Evolutionary conservation across 768 basidiomycete species (phyloP).

Genomic region (Symmetrospora coprosmae): DNA sequence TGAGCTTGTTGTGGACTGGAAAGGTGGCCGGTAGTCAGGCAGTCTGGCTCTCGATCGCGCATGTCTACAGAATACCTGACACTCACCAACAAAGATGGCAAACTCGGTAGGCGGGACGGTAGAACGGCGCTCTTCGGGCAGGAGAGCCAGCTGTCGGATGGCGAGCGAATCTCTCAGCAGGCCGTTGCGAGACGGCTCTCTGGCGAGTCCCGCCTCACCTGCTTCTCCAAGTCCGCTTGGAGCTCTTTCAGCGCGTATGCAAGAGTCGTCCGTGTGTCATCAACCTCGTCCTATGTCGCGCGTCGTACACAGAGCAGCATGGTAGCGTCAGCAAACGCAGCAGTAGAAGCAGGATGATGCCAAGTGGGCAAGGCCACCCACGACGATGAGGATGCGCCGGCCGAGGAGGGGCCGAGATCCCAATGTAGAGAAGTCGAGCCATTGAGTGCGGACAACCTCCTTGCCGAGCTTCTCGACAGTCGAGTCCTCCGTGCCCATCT

Average conservation of each 20-base stretch:
- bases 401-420: conserved; percentile 55
- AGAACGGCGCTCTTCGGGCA: conserved; percentile 48
- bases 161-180: no score
- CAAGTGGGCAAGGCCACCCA: conserved; percentile 16
- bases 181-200: no score
- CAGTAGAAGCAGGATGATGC: not conserved
- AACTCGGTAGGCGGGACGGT: conserved; percentile 62
- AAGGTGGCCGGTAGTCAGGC: not conserved
- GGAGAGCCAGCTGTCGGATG: not conserved
- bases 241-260: conserved; percentile 86
- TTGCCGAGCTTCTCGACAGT: conserved; percentile 42
- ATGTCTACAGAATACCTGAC: not conserved
- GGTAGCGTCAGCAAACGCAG: no score
- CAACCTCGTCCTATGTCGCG: conserved; percentile 40
- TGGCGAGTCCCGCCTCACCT: no score
- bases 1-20: conserved; percentile 74
- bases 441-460: conserved; percentile 76
- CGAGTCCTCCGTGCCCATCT: conserved; percentile 41
- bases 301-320: no score
- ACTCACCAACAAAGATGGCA: conserved; percentile 63
- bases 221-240: conserved; percentile 57
- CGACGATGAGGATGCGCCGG: conserved; percentile 62
- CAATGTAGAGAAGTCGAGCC: conserved; percentile 49
- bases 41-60: not conserved
- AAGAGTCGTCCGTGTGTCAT: conserved; percentile 37